A percentile compares a stretch with the other conserved stretches of the same genome.
phyloP scores from a whole-genome alignment of 345 rosid genomes.

The Bruguiera gymnorhiza region DNA sequence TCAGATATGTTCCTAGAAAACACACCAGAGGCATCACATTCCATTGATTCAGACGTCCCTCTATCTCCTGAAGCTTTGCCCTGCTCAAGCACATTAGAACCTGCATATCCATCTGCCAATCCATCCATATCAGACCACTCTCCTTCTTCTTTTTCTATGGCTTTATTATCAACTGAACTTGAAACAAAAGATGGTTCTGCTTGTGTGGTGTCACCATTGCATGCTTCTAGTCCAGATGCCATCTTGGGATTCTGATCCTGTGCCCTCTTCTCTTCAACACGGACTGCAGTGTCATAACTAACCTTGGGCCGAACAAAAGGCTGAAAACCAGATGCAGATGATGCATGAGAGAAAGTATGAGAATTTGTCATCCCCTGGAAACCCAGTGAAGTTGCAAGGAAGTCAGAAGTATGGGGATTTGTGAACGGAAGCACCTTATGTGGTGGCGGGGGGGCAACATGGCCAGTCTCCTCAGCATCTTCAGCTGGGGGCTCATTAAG shows the following conservation, averaged over 20 bases:
- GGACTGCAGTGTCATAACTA: slow-evolving; percentile 32
- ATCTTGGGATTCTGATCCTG: slow-evolving; percentile 28
- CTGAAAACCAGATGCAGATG: slow-evolving; percentile 85
- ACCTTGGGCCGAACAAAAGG: slow-evolving; percentile 64
- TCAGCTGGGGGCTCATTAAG: slow-evolving; percentile 95
- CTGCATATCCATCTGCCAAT: slow-evolving; percentile 31
- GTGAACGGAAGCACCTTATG: slow-evolving; percentile 52
- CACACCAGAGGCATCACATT: slow-evolving; percentile 26
- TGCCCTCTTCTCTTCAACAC: slow-evolving; percentile 38
- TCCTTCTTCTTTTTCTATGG: slow-evolving; percentile 90
- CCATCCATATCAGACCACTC: slow-evolving; percentile 86
- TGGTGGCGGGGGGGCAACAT: slow-evolving; percentile 45
- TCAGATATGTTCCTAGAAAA: slow-evolving; percentile 17
- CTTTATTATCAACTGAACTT: slow-evolving; percentile 32
- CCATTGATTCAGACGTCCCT: slow-evolving; percentile 28
- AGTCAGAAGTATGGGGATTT: slow-evolving; percentile 40
- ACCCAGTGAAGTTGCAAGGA: slow-evolving; percentile 45
- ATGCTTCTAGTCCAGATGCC: slow-evolving; percentile 33
- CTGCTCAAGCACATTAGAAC: slow-evolving; percentile 28
- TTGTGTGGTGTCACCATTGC: slow-evolving; percentile 33
- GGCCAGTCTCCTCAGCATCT: slow-evolving; percentile 59
- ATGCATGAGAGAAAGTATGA: slow-evolving; percentile 66
- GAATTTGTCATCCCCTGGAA: slow-evolving; percentile 49
- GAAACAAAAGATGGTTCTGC: slow-evolving; percentile 29
- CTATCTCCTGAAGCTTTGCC: slow-evolving; percentile 36